Evolutionary conservation across 805 yeast genomes (phyloP).

Genomic region (Suhomyces emberorum): DNA sequence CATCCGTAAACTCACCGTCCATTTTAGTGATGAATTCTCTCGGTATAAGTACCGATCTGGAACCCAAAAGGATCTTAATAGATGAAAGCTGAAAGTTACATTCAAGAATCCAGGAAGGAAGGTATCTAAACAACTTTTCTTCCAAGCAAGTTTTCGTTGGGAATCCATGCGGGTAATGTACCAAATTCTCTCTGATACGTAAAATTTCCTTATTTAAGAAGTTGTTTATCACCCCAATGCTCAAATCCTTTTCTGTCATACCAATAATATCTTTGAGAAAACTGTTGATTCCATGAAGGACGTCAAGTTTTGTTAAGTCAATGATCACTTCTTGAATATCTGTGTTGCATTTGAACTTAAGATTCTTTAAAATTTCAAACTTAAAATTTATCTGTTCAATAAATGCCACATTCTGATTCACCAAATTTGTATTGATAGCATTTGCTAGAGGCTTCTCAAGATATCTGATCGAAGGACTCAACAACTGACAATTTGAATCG

Average conservation of each 20-base stretch:
- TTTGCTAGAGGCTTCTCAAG: conserved; percentile 20
- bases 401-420: conserved; percentile 13
- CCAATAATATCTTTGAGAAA: conserved; percentile 26
- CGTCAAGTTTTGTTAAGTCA: conserved; percentile 28
- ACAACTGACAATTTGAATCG: conserved; percentile 30
- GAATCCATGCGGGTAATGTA: not conserved
- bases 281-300: conserved; percentile 29
- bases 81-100: conserved; percentile 15
- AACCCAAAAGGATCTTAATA: conserved; percentile 27
- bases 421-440: conserved; percentile 1
- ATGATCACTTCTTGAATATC: conserved; percentile 19
- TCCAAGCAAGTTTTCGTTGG: conserved; percentile 1
- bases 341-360: conserved; percentile 21
- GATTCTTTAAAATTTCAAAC: conserved; percentile 25
- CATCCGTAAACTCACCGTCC: conserved; percentile 14
- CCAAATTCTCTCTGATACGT: conserved; percentile 1
- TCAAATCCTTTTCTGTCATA: conserved; percentile 21
- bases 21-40: conserved; percentile 13
- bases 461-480: conserved; percentile 31
- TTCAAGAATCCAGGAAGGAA: conserved; percentile 36
- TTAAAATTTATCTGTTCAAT: conserved; percentile 17
- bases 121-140: conserved; percentile 17
- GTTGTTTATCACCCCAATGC: conserved; percentile 27
- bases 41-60: conserved; percentile 38
- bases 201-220: conserved; percentile 22